Percentiles rank a stretch among this genome's conserved stretches.
Evolutionary conservation across 345 rosid genomes (phyloP).

Genomic region (Brassica carinata): DNA sequence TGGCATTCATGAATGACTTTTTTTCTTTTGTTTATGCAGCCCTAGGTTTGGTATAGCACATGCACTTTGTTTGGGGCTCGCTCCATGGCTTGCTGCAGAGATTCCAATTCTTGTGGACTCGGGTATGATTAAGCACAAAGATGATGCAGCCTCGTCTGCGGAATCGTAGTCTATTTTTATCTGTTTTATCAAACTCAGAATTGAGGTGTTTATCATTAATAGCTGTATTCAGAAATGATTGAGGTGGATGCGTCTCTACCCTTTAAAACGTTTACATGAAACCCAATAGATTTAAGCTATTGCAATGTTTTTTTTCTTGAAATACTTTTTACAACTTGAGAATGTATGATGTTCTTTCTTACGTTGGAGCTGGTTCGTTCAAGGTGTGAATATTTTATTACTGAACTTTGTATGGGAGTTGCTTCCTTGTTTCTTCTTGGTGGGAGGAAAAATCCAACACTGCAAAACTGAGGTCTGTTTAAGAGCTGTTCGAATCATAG

Average conservation of each 20-base stretch:
- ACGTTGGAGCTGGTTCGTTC: conserved; percentile 1
- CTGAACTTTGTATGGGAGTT: background rate
- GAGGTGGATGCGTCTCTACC: conserved; percentile 17
- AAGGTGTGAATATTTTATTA: background rate
- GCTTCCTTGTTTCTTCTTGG: background rate
- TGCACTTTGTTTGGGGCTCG: conserved; percentile 96
- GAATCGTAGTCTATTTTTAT: conserved; percentile 51
- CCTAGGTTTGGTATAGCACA: conserved; percentile 96
- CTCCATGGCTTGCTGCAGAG: conserved; percentile 99
- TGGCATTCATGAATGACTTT: conserved; percentile 6
- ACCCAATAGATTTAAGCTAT: conserved; percentile 27
- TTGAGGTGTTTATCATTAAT: conserved; percentile 32
- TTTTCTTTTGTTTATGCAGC: conserved; percentile 46
- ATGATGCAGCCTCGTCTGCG: conserved; percentile 64
- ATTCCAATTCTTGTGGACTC: conserved; percentile 93
- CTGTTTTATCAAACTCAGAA: conserved; percentile 7
- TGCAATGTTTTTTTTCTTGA: conserved; percentile 17
- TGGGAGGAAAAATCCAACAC: background rate
- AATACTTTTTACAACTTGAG: conserved; percentile 8
- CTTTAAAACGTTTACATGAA: conserved; percentile 21
- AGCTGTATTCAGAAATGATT: conserved; percentile 24
- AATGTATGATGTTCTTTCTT: background rate
- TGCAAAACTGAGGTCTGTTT: background rate
- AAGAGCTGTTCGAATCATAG: background rate
- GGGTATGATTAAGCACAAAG: conserved; percentile 97